Conservation (phyloP, 2,329 filamentous ascomycete species). For the Cordyceps tenuipes region DNA sequence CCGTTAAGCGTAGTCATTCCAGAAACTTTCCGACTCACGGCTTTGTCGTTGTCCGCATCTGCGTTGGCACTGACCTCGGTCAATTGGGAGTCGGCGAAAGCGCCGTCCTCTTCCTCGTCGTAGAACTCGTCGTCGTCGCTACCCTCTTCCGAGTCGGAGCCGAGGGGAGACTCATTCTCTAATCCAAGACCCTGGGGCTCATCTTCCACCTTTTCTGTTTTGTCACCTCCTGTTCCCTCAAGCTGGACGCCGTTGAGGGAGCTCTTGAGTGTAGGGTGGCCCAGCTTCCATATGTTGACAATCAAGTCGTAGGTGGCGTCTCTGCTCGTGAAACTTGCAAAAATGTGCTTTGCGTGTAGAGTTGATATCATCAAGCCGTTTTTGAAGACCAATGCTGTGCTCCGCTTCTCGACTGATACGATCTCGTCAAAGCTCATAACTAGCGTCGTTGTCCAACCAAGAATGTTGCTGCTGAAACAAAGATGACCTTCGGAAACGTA, state of each 20-base stretch:
- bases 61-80: slow-evolving; percentile 29
- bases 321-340: slow-evolving; percentile 88
- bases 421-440: slow-evolving; percentile 99
- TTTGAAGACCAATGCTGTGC: slow-evolving; percentile 88
- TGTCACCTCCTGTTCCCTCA: slow-evolving; percentile 76
- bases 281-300: slow-evolving; percentile 97
- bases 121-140: slow-evolving; percentile 69
- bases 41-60: slow-evolving; percentile 51
- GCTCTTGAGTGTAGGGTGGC: slow-evolving; percentile 84
- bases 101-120: slow-evolving; percentile 70
- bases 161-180: slow-evolving; percentile 39
- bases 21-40: slow-evolving; percentile 63
- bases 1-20: slow-evolving; percentile 38
- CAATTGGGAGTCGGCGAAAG: slow-evolving; percentile 53
- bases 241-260: slow-evolving; percentile 82
- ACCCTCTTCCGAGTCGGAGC: slow-evolving; percentile 48
- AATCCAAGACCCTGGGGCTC: slow-evolving; percentile 27
- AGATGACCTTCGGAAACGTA: slow-evolving; percentile 97
- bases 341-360: slow-evolving; percentile 87
- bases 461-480: slow-evolving; percentile 97
- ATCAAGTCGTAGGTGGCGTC: slow-evolving; percentile 96
- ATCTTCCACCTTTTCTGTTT: slow-evolving; percentile 72
- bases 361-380: slow-evolving; percentile 97
- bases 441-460: slow-evolving; percentile 94
- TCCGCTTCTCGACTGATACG: slow-evolving; percentile 93